Evolutionary conservation across 1,284 basidiomycete genomes (phyloP), one percentile per base, ranked within the genome.

Genomic region (Irpex rosettiformis): DNA sequence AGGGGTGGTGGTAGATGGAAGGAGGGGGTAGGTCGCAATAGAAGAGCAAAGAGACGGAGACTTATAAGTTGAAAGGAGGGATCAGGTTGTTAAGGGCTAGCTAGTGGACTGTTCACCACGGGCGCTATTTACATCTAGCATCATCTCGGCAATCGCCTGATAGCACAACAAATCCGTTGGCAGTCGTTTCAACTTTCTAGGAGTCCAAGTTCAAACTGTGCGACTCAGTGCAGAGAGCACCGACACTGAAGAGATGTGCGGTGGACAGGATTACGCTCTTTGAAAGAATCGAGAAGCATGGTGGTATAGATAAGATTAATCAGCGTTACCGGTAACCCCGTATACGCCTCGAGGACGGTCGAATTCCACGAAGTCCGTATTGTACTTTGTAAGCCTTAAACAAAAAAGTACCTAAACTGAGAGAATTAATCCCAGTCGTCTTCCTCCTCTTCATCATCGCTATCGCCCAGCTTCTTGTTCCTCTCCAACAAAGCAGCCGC

Each of bases 381-480:
- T 22, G 43, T 22, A 45, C 13, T 22, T 8, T 45, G n/a, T n/a
- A n/a, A 18, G 6, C 7, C 16, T 16, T 16, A 37, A 37, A 37
- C 7, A 37, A 22, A 45, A 18, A 8, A 45, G 5, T n/a, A 8
- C 7, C 1, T n/a, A 45, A 45, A 45, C 5, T 8, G 7, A 18
- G 21, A 2, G 8, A 16, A 45, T 2, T 45, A 87, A 73, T 93
- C 92, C 92, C 92, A 94, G 59, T 93, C 91, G 56, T 92, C 91
- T 47, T 91, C 91, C 4, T 92, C 91, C 10, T 95, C 94, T 43
- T 97, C 94, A 2, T 94, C 93, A 65, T 95, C 93, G 64, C 86
- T 92, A 64, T 94, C 93, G 3, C 92, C 94, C 71, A 98, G 79
- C 68, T 94, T 90, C 72, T 91, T 94, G 73, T 94, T 98, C 66